Conservation (phyloP, 345 rosid genomes). For the Noccaea bulbosa region DNA sequence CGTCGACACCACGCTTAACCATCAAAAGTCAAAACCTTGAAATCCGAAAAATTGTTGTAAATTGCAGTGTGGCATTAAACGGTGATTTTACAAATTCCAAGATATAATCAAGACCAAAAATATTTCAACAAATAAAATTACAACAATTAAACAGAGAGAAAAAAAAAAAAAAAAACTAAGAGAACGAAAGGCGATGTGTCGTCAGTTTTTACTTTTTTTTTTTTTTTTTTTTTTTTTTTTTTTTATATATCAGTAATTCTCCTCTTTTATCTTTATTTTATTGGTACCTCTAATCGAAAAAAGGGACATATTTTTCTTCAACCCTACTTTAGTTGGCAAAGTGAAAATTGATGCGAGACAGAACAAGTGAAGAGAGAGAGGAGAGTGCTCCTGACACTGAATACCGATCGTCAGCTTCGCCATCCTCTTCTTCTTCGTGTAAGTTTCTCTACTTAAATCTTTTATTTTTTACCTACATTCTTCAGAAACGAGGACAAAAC, state of each 20-base stretch:
- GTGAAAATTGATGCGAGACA: neutral
- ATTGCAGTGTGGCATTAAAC: neutral
- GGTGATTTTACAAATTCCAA: neutral
- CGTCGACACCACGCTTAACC: neutral
- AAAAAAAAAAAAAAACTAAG: no score
- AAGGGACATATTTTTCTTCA: neutral
- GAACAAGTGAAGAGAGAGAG: neutral
- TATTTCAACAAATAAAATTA: no score
- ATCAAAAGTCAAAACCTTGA: neutral
- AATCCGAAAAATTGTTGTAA: neutral
- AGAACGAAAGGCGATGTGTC: no score
- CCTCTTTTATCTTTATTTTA: neutral
- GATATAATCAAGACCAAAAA: no score
- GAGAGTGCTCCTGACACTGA: conserved; percentile 22
- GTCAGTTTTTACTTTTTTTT: neutral
- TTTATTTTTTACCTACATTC: conserved; percentile 1
- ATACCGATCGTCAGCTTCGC: conserved; percentile 6
- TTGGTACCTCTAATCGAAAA: neutral
- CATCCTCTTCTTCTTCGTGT: conserved; percentile 12
- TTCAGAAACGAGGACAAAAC: neutral
- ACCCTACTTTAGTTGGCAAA: conserved; percentile 4
- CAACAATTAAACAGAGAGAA: neutral
- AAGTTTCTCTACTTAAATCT: conserved; percentile 1
- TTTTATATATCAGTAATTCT: neutral
- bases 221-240: no score